Percentiles rank a stretch among this genome's conserved stretches.
These are phyloP conservation scores for Auriscalpium vulgare DNA, from an alignment of 768 basidiomycete genomes.

Conservation along the genomic window DNA sequence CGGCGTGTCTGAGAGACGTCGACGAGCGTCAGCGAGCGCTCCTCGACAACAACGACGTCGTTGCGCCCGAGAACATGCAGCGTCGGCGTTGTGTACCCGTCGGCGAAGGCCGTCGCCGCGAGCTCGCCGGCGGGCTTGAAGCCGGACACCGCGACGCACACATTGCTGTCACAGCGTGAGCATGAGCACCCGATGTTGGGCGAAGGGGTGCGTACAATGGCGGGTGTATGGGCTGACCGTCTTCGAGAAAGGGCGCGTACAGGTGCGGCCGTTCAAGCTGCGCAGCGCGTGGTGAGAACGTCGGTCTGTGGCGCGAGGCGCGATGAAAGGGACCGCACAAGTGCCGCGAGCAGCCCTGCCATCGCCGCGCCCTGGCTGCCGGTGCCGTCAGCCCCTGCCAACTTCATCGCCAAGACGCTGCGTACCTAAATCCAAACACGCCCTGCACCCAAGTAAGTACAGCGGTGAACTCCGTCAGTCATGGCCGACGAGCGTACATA, in stretches of 20 bases:
- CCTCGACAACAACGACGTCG: constrained; percentile 67
- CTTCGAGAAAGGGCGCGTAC: constrained; percentile 52
- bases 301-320: not conserved
- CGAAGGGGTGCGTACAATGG: constrained; percentile 47
- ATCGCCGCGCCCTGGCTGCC: constrained; percentile 71
- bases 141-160: constrained; percentile 71
- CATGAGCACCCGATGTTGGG: constrained; percentile 1
- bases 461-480: constrained; percentile 48
- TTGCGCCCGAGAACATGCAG: constrained; percentile 72
- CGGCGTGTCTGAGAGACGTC: constrained; percentile 46
- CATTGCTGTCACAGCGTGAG: constrained; percentile 36
- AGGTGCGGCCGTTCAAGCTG: constrained; percentile 47
- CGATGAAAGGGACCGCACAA: constrained; percentile 37
- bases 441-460: constrained; percentile 37
- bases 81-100: constrained; percentile 58
- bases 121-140: constrained; percentile 47
- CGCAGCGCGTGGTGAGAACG: not conserved
- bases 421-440: constrained; percentile 71
- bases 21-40: constrained; percentile 53
- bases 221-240: constrained; percentile 63
- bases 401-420: not conserved
- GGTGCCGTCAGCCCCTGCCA: not conserved
- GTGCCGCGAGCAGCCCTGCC: constrained; percentile 59
- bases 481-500: constrained; percentile 30
- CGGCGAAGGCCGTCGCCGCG: constrained; percentile 39